Conservation (phyloP, 495 filamentous ascomycete species). For the Xeromyces bisporus region DNA sequence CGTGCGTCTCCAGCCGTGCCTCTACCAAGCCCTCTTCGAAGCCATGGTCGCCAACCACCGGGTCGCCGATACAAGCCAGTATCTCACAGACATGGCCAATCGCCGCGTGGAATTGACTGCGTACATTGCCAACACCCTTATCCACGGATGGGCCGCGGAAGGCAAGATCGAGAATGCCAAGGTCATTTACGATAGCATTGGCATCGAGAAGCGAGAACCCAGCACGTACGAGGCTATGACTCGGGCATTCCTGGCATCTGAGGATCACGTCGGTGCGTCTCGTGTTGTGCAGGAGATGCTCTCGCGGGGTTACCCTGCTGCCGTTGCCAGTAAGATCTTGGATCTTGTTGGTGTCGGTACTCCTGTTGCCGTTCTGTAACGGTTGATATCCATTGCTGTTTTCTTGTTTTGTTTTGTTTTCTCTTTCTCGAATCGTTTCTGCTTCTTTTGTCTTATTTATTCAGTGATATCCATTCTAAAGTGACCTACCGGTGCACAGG, state of each 20-base stretch:
- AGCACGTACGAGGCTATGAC: slow-evolving; percentile 99
- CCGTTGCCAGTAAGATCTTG: slow-evolving; percentile 79
- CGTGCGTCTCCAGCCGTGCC: slow-evolving; percentile 58
- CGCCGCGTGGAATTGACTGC: slow-evolving; percentile 72
- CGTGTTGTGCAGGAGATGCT: slow-evolving; percentile 79
- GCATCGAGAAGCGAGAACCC: slow-evolving; percentile 65
- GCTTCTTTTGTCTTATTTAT: slow-evolving; percentile 2
- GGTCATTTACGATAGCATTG: slow-evolving; percentile 59
- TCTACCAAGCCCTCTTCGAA: slow-evolving; percentile 93
- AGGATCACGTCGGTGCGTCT: slow-evolving; percentile 59
- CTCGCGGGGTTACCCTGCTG: slow-evolving; percentile 71
- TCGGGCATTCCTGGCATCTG: slow-evolving; percentile 69
- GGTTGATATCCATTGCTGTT: slow-evolving; percentile 9
- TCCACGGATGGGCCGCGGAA: slow-evolving; percentile 87
- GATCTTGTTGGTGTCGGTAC: slow-evolving; percentile 57
- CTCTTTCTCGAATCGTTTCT: slow-evolving; percentile 6
- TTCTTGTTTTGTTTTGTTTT: slow-evolving; percentile 8
- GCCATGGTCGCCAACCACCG: slow-evolving; percentile 88
- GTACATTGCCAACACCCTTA: slow-evolving; percentile 98
- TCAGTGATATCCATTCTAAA: background rate
- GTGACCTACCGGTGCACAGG: slow-evolving; percentile 1
- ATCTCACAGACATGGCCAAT: slow-evolving; percentile 57
- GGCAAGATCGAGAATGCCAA: slow-evolving; percentile 65
- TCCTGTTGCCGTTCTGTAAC: slow-evolving; percentile 14
- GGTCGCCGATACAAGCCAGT: slow-evolving; percentile 54